phyloP scores from a whole-genome alignment of 2,329 filamentous ascomycete species.

The Aspergillus alliaceus region DNA sequence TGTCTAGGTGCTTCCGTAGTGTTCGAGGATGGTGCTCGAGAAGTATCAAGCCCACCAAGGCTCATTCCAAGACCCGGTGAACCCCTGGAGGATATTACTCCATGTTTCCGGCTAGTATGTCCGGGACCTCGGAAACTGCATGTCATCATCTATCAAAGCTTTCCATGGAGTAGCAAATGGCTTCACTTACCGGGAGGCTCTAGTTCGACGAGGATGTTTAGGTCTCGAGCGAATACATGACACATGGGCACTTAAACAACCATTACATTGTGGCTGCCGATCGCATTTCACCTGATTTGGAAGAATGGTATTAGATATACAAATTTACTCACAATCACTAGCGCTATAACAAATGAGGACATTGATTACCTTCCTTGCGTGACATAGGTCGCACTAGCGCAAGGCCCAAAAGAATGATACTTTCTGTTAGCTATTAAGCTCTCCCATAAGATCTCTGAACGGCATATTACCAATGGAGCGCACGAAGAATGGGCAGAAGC shows the following conservation, averaged over 20 bases:
- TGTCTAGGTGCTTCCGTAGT: not conserved
- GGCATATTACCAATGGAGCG: not conserved
- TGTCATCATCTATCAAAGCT: not conserved
- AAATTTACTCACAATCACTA: not conserved
- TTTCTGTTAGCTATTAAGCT: not conserved
- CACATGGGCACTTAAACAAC: not conserved
- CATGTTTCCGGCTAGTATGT: not conserved
- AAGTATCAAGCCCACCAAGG: not conserved
- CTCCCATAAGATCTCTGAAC: not conserved
- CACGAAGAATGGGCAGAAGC: not conserved
- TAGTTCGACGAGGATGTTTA: not conserved
- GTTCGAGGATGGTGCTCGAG: not conserved
- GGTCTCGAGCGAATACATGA: not conserved
- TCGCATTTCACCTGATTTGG: not conserved
- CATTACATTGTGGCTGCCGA: not conserved
- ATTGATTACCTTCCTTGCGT: not conserved
- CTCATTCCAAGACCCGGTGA: not conserved
- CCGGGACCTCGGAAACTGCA: not conserved
- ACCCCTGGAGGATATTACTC: not conserved
- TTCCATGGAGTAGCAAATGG: not conserved
- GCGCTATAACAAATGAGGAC: not conserved
- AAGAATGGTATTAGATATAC: not conserved
- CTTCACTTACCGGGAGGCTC: not conserved
- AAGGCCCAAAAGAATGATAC: not conserved
- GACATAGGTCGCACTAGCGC: not conserved